A percentile compares a stretch with the other conserved stretches of the same genome.
phyloP scores from a whole-genome alignment of 805 yeast species.

The Candida parachauliodes region DNA sequence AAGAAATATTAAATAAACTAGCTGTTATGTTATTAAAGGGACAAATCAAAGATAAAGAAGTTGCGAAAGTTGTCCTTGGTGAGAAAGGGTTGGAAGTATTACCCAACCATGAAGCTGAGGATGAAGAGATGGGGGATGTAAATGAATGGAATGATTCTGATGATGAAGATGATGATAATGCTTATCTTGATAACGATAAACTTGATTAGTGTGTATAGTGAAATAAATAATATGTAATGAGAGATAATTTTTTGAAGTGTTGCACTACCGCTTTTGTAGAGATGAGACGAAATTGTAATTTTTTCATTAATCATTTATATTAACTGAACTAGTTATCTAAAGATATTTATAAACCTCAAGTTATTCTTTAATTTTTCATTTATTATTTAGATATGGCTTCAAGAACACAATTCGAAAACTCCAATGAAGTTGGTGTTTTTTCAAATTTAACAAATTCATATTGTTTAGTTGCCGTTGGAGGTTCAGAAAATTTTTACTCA shows the following conservation, averaged over 20 bases:
- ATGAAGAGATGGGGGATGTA: conserved; percentile 49
- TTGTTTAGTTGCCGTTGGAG: conserved; percentile 95
- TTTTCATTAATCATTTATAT: too few species aligned
- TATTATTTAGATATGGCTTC: conserved; percentile 37
- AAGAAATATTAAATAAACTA: conserved; percentile 78
- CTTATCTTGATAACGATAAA: conserved; percentile 3
- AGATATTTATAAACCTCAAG: too few species aligned
- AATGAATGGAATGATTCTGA: conserved; percentile 59
- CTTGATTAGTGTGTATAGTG: conserved; percentile 3
- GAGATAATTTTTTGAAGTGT: not conserved
- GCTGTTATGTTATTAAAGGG: conserved; percentile 88
- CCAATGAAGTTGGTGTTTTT: conserved; percentile 79
- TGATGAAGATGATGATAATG: conserved; percentile 53
- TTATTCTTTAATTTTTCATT: too few species aligned
- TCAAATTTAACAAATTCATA: conserved; percentile 94
- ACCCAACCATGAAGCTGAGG: conserved; percentile 76
- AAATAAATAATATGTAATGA: not conserved
- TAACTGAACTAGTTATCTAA: too few species aligned
- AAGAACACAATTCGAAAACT: conserved; percentile 48
- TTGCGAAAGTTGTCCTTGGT: conserved; percentile 59
- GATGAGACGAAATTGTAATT: conserved; percentile 1
- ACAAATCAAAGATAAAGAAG: conserved; percentile 84
- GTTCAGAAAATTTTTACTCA: conserved; percentile 78
- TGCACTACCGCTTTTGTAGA: not conserved
- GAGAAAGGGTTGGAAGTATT: conserved; percentile 70